Evolutionary conservation across 2,329 filamentous ascomycete species (phyloP).

Genomic region (Cytospora schulzeri): DNA sequence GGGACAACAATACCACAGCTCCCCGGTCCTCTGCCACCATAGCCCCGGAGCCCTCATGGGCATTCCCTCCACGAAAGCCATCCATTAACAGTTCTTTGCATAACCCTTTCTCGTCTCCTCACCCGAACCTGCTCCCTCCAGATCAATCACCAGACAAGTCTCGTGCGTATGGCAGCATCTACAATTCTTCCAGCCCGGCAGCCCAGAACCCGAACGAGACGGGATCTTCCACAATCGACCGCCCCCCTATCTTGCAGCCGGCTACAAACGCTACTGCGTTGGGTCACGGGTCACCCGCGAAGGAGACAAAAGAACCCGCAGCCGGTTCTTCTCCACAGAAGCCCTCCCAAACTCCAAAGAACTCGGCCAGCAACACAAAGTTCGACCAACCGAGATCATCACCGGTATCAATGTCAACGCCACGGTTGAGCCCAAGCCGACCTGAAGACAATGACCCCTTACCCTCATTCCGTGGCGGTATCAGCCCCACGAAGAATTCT

Average conservation of each 20-base stretch:
- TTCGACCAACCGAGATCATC: constrained; percentile 30
- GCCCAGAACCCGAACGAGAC: constrained; percentile 20
- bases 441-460: constrained; percentile 41
- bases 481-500: constrained; percentile 57
- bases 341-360: constrained; percentile 23
- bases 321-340: constrained; percentile 28
- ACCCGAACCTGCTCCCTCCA: constrained; percentile 45
- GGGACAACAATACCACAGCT: constrained; percentile 1
- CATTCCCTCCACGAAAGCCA: constrained; percentile 26
- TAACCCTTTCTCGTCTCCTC: constrained; percentile 47
- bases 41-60: constrained; percentile 10
- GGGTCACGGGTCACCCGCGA: constrained; percentile 34
- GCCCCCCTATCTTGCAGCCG: constrained; percentile 22
- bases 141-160: constrained; percentile 44
- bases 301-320: constrained; percentile 36
- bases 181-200: constrained; percentile 37
- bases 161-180: constrained; percentile 43
- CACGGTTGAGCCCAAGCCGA: constrained; percentile 29
- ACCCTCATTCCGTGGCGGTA: constrained; percentile 47
- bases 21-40: constrained; percentile 13
- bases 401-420: constrained; percentile 30
- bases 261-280: constrained; percentile 31
- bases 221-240: constrained; percentile 14
- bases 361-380: constrained; percentile 25
- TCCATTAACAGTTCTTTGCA: constrained; percentile 37